Evolutionary conservation across 164 flowering plant genomes (phyloP).

Genomic region (Dillenia turbinata): DNA sequence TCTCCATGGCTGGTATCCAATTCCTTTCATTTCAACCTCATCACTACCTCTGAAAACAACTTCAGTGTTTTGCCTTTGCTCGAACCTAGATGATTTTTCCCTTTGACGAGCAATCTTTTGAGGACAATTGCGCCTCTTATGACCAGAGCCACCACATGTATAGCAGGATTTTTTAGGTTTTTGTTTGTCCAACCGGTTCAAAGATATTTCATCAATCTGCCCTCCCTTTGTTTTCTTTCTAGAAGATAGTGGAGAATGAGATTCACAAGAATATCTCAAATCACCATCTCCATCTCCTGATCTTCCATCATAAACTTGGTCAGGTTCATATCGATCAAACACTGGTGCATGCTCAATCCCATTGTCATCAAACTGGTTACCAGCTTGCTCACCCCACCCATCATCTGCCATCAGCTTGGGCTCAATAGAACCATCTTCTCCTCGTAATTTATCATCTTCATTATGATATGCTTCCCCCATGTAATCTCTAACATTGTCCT

Average conservation of each 20-base stretch:
- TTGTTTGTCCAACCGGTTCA: conserved; percentile 6
- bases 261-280: conserved; percentile 16
- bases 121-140: conserved; percentile 37
- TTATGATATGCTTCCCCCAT: conserved; percentile 17
- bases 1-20: conserved; percentile 11
- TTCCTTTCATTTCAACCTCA: conserved; percentile 13
- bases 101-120: conserved; percentile 10
- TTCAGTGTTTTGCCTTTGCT: conserved; percentile 14
- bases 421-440: conserved; percentile 20
- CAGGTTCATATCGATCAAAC: conserved; percentile 45
- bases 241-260: conserved; percentile 15
- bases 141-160: conserved; percentile 37
- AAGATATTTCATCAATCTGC: conserved; percentile 1
- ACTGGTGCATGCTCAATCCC: conserved; percentile 24
- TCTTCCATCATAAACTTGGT: conserved; percentile 24
- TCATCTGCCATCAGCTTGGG: conserved; percentile 27
- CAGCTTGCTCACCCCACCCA: conserved; percentile 39
- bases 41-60: conserved; percentile 14
- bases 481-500: conserved; percentile 10
- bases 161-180: conserved; percentile 26
- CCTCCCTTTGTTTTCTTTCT: conserved; percentile 14
- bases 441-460: conserved; percentile 11
- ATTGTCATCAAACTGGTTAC: conserved; percentile 15
- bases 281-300: conserved; percentile 21
- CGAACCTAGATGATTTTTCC: conserved; percentile 17